Evolutionary conservation across 2,329 filamentous ascomycete genomes (phyloP).

Genomic region (Monilinia aucupariae): DNA sequence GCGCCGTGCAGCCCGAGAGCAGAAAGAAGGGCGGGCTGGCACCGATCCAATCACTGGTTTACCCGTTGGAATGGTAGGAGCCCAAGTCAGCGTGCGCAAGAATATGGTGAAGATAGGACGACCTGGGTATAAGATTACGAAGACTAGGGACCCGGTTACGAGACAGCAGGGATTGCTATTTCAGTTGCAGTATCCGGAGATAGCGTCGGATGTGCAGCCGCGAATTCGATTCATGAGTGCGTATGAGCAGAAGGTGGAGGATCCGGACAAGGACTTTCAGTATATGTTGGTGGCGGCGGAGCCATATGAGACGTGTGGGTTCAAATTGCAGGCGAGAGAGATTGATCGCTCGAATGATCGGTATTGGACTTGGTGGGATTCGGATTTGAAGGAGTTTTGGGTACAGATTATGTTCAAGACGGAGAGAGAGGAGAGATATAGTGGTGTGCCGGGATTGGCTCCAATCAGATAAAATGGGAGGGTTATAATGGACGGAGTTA

Average conservation of each 20-base stretch:
- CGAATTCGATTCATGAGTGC: constrained; percentile 96
- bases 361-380: constrained; percentile 94
- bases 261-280: constrained; percentile 90
- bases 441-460: constrained; percentile 56
- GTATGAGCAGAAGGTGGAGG: constrained; percentile 91
- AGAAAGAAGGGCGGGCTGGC: constrained; percentile 71
- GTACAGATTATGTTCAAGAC: constrained; percentile 98
- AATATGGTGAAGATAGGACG: constrained; percentile 93
- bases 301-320: constrained; percentile 94
- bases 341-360: constrained; percentile 82
- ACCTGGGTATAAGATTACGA: constrained; percentile 96
- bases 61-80: constrained; percentile 69
- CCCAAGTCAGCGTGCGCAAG: constrained; percentile 56
- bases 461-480: constrained; percentile 26
- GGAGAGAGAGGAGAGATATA: constrained; percentile 87
- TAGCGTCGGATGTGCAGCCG: constrained; percentile 67
- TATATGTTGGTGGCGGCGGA: constrained; percentile 93
- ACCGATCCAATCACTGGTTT: constrained; percentile 63
- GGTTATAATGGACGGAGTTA: constrained; percentile 3
- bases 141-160: constrained; percentile 83
- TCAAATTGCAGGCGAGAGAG: constrained; percentile 91
- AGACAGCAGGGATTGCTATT: constrained; percentile 89
- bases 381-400: constrained; percentile 95
- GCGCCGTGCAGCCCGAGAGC: constrained; percentile 88
- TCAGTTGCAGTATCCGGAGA: constrained; percentile 92